Conservation (phyloP, 2,329 filamentous ascomycete genomes). For the Aspergillus glaucus region DNA sequence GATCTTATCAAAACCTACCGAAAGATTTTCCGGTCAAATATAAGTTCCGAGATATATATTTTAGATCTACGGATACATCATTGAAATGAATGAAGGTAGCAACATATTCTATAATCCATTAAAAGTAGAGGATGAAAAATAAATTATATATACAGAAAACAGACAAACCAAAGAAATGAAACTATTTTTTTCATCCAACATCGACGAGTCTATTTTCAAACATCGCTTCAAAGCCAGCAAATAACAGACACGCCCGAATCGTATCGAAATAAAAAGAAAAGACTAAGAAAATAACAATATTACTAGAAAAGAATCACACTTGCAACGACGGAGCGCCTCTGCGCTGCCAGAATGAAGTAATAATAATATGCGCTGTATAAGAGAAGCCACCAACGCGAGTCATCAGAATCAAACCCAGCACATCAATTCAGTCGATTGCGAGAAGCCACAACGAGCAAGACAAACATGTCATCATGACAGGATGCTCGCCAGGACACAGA, state of each 20-base stretch:
- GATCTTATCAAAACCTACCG: background rate
- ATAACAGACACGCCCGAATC: background rate
- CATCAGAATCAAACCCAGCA: too few relatives aligned
- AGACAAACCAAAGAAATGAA: background rate
- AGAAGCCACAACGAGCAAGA: too few relatives aligned
- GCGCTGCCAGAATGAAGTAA: background rate
- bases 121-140: conserved; percentile 7
- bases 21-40: background rate
- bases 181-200: conserved; percentile 5
- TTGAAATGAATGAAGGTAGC: background rate
- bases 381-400: too few relatives aligned
- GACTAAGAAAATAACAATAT: background rate
- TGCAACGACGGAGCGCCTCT: too few relatives aligned
- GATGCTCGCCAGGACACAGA: background rate
- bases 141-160: too few relatives aligned
- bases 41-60: background rate
- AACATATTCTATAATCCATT: conserved; percentile 14
- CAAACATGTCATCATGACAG: too few relatives aligned
- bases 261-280: background rate
- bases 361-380: background rate
- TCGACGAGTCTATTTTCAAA: background rate
- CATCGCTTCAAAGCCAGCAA: background rate
- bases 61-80: background rate
- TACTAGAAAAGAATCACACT: too few relatives aligned
- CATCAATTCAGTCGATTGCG: too few relatives aligned